Conservation (phyloP, 345 rosid genomes). For the Salix udensis region DNA sequence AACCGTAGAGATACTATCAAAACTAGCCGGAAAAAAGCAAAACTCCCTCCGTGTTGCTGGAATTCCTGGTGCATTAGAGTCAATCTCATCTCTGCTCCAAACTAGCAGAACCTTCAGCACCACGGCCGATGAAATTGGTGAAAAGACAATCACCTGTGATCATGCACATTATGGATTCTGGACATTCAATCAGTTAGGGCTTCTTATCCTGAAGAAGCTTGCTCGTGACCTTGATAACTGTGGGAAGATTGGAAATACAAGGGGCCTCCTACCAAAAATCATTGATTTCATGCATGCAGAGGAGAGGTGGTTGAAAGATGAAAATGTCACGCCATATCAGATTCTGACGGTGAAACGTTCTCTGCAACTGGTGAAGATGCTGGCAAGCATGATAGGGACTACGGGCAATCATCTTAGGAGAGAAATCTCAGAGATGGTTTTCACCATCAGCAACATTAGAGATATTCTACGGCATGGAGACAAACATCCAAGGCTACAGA, state of each 20-base stretch:
- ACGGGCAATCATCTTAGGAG: slow-evolving; percentile 68
- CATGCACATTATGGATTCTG: slow-evolving; percentile 50
- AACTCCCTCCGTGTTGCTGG: slow-evolving; percentile 76
- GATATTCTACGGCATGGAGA: slow-evolving; percentile 66
- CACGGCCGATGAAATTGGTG: slow-evolving; percentile 69
- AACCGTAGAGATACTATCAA: slow-evolving; percentile 71
- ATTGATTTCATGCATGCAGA: slow-evolving; percentile 69
- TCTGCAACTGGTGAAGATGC: slow-evolving; percentile 77
- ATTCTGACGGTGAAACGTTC: slow-evolving; percentile 67
- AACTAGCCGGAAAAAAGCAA: slow-evolving; percentile 70
- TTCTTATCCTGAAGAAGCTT: slow-evolving; percentile 68
- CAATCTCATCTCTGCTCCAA: slow-evolving; percentile 81
- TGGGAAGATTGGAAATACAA: slow-evolving; percentile 82
- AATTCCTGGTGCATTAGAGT: slow-evolving; percentile 87
- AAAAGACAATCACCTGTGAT: slow-evolving; percentile 44
- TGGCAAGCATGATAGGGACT: slow-evolving; percentile 67
- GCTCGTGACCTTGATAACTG: slow-evolving; percentile 88
- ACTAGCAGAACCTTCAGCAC: slow-evolving; percentile 38
- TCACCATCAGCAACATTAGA: slow-evolving; percentile 77
- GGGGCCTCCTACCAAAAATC: slow-evolving; percentile 80
- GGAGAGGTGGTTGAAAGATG: slow-evolving; percentile 47
- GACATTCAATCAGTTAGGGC: slow-evolving; percentile 78
- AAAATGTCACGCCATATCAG: slow-evolving; percentile 41
- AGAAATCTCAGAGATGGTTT: slow-evolving; percentile 86
- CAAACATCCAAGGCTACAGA: slow-evolving; percentile 62